Base-by-base conservation (phyloP, 2,329 filamentous ascomycete species). In the Fusarium dlaminii region DNA sequence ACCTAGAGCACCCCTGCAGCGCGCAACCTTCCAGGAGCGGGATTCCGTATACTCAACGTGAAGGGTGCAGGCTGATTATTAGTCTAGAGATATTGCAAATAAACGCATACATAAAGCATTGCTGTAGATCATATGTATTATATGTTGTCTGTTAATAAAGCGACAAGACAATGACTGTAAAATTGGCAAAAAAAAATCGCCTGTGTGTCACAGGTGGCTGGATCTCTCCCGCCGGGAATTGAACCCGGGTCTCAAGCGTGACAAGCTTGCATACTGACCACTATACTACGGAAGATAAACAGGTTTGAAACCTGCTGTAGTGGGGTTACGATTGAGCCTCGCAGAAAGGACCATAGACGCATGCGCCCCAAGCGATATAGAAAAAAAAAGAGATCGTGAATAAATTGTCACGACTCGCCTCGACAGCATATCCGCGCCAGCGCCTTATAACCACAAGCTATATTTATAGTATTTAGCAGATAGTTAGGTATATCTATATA, bases 231-330 rank as follows among this genome's bases (percentile, higher is more conserved):
- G 43, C 43, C 43, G 24, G 43, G 43, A 45, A 45, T 45, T 45
- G 24, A 45, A 45, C 43, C 43, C 42, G 24, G 42, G 42, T 45
- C 42, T 45, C 42, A 45, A 45, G 42, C 42, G 42, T 45, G 42
- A 45, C 42, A 45, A 45, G 42, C 42, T 45, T 45, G 42, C 42
- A 45, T 45, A 45, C 42, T 40, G 39, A 62, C 59, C 51, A 63
- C 51, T 58, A 63, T 63, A 59, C 61, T 63, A 63, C 54, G 54
- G 61, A 63, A 63, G 61, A 63, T 60, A 2, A 48, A 39, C 61
- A 63, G 14, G 37, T 30, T 30, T 63, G 8, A 22, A 22, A 37
- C 37, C 55, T 64, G 62, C 56, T 64, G 56, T 64, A 64, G 62
- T 34, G 43, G 54, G 61, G 61, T 37, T 52, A n/a, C 5, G 18